Base-by-base conservation (phyloP, 2,329 filamentous ascomycete genomes). In the Mollisiaceae sp. region DNA sequence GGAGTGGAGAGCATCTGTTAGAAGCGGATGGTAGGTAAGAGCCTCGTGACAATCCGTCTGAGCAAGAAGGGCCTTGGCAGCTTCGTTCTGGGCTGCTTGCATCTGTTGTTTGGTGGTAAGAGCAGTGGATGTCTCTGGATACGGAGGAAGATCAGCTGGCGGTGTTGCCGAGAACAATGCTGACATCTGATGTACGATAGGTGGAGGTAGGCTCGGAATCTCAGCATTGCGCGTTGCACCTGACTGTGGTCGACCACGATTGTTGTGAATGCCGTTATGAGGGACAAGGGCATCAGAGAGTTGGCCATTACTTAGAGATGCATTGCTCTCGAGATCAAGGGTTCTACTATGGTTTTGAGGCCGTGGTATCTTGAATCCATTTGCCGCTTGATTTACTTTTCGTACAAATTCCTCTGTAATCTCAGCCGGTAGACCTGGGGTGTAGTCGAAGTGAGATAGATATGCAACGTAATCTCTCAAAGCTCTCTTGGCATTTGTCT, bases 11-110 rank as follows among this genome's bases (percentile, higher is more conserved):
- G 90, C 90, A 70, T 96, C 92, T 8, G 88, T 88, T 12, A 96
- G 82, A 9, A 95, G 83, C 0, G 92, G 93, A 73, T 96, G 92
- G 75, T 92, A 95, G 0, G 91, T 95, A 35, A 92, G 83, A 47
- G 85, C 84, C 78, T 93, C 91, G 52, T 86, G 82, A 60, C 79
- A 82, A 63, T 82, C 80, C 12, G 79, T 75, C 67, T 75, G 70
- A 32, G 77, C 78, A 64, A 80, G 76, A 39, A 79, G 69, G 4
- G 76, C 67, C 15, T 78, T 74, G 8, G 67, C 63, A 11, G 74
- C 62, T 65, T 76, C 71, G 20, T 72, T 71, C 41, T 76, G 71
- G 18, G 75, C 65, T 24, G 74, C 54, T 65, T 76, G 64, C 35
- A 77, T 68, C 67, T 71, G 71, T 69, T 76, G 67, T 67, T 74